These are phyloP conservation scores for Pythium monospermum DNA, from an alignment of 352 stramenopile genomes.

Conservation along the genomic window DNA sequence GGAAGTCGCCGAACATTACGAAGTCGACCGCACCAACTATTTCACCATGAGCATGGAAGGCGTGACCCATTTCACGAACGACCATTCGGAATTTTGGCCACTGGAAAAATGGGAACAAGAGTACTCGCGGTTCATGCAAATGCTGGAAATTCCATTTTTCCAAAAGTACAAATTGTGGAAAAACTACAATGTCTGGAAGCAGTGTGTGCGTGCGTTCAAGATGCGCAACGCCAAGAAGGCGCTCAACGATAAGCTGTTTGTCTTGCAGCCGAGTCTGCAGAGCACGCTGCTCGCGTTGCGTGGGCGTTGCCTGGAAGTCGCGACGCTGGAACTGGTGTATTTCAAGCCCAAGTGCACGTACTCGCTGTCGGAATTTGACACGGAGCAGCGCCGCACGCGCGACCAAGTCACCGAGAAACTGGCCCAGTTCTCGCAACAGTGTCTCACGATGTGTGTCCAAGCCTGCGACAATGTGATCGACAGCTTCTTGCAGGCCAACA, in stretches of 20 bases:
- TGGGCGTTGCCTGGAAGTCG: slow-evolving; percentile 66
- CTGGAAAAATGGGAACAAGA: slow-evolving; percentile 93
- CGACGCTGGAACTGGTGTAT: slow-evolving; percentile 54
- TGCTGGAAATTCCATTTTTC: slow-evolving; percentile 90
- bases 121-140: slow-evolving; percentile 88
- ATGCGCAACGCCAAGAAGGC: slow-evolving; percentile 79
- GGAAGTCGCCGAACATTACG: slow-evolving; percentile 77
- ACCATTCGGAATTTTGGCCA: slow-evolving; percentile 88
- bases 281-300: slow-evolving; percentile 75
- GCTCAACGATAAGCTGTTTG: slow-evolving; percentile 83
- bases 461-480: slow-evolving; percentile 93
- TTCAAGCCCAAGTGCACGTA: slow-evolving; percentile 74
- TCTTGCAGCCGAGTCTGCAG: slow-evolving; percentile 84
- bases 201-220: slow-evolving; percentile 81
- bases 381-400: slow-evolving; percentile 54
- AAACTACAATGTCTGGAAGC: slow-evolving; percentile 92
- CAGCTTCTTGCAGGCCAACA: slow-evolving; percentile 86
- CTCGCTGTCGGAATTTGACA: slow-evolving; percentile 76
- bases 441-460: slow-evolving; percentile 78
- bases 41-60: slow-evolving; percentile 92
- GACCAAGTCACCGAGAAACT: slow-evolving; percentile 53
- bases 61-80: slow-evolving; percentile 89
- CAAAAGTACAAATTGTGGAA: slow-evolving; percentile 93
- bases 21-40: slow-evolving; percentile 85
- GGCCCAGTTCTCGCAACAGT: slow-evolving; percentile 52